Percentiles rank a stretch among this genome's conserved stretches.
phyloP scores from a whole-genome alignment of 139 green algal species.

The Micractinium sp. region DNA sequence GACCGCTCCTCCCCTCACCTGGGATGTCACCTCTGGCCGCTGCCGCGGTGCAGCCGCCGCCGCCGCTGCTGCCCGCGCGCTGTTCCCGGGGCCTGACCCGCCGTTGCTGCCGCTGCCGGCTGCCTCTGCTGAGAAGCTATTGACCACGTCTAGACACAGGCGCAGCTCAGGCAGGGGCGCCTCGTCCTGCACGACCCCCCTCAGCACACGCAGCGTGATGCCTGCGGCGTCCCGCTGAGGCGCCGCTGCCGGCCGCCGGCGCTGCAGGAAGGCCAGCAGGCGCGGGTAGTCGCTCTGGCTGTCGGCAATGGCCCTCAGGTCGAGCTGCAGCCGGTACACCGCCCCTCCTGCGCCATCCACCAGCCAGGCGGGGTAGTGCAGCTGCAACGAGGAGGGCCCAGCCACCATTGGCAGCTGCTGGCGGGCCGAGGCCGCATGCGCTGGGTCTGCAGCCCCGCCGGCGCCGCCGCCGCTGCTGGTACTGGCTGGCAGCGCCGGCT shows the following conservation, averaged over 20 bases:
- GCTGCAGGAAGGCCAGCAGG: constrained; percentile 43
- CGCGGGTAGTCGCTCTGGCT: constrained; percentile 2
- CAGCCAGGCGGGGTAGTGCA: constrained; percentile 26
- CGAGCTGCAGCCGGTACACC: constrained; percentile 35
- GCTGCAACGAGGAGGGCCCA: not conserved
- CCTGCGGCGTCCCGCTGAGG: not conserved
- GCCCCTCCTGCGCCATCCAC: constrained; percentile 1
- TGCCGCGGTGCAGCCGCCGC: not conserved
- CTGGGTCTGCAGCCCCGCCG: not conserved
- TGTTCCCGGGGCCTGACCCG: not conserved
- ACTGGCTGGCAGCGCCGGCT: not conserved
- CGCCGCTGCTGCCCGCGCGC: not conserved
- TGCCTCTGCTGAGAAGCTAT: not conserved
- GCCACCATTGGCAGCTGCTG: not conserved
- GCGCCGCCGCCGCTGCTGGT: not conserved
- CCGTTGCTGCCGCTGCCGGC: not conserved
- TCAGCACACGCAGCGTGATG: constrained; percentile 33
- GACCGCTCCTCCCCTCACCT: not conserved
- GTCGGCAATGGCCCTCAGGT: constrained; percentile 29
- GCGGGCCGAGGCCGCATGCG: too few relatives aligned
- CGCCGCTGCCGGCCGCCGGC: not conserved
- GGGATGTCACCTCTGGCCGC: not conserved
- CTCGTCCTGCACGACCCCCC: not conserved
- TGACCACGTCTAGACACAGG: constrained; percentile 14
- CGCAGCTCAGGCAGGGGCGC: constrained; percentile 16